These are phyloP conservation scores for Brachypodium distachyon DNA, from an alignment of 202 grass and related monocot species.

Conservation along the genomic window DNA sequence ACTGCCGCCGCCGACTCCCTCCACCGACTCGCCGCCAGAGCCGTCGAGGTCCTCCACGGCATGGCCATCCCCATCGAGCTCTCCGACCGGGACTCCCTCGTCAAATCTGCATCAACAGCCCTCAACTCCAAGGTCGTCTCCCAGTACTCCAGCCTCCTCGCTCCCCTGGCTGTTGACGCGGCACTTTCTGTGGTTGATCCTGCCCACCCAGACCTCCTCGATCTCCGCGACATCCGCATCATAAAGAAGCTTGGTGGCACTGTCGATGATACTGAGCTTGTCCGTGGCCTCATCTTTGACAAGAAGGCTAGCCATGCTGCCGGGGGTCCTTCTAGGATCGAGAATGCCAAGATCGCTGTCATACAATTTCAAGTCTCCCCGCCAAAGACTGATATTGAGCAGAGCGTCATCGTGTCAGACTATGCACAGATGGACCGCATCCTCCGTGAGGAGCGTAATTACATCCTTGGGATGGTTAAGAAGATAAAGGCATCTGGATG, in stretches of 20 bases:
- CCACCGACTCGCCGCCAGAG: conserved; percentile 63
- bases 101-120: conserved; percentile 84
- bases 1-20: conserved; percentile 69
- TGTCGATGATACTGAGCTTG: conserved; percentile 69
- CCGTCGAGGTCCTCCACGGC: conserved; percentile 55
- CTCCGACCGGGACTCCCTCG: conserved; percentile 63
- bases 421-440: conserved; percentile 96
- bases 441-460: conserved; percentile 83
- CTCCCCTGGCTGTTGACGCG: conserved; percentile 76
- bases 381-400: conserved; percentile 94
- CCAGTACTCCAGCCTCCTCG: conserved; percentile 81
- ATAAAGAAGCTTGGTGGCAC: conserved; percentile 89
- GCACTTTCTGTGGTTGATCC: conserved; percentile 81
- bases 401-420: conserved; percentile 82
- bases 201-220: conserved; percentile 69
- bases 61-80: conserved; percentile 80
- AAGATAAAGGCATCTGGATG: conserved; percentile 90
- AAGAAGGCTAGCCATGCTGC: conserved; percentile 86
- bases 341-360: conserved; percentile 94
- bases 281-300: conserved; percentile 83
- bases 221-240: conserved; percentile 74
- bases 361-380: conserved; percentile 95
- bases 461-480: conserved; percentile 91
- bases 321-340: conserved; percentile 50
- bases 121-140: conserved; percentile 92